A percentile compares a stretch with the other conserved stretches of the same genome.
phyloP scores from a whole-genome alignment of 2,329 filamentous ascomycete species.

The Exophiala calicioides region DNA sequence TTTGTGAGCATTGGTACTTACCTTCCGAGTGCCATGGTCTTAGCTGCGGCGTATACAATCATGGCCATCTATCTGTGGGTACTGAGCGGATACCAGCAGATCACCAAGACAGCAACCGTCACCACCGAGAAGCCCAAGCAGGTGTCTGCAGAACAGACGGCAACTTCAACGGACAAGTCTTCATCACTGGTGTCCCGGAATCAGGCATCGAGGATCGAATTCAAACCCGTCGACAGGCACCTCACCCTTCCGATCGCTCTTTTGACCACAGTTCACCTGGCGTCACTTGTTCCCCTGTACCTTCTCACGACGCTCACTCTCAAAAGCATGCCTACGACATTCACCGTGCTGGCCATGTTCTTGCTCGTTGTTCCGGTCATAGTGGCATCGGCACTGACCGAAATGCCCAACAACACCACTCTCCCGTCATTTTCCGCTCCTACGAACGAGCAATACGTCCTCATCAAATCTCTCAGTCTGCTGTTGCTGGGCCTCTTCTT shows the following conservation, averaged over 20 bases:
- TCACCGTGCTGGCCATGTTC: conserved; percentile 44
- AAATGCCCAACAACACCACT: conserved; percentile 55
- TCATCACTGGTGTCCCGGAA: neutral
- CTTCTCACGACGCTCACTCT: conserved; percentile 64
- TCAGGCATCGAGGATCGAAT: conserved; percentile 13
- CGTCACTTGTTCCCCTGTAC: conserved; percentile 79
- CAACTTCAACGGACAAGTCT: conserved; percentile 8
- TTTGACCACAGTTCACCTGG: conserved; percentile 70
- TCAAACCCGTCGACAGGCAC: conserved; percentile 40
- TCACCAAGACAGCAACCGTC: conserved; percentile 20
- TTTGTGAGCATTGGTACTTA: conserved; percentile 99
- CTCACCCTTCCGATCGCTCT: conserved; percentile 62
- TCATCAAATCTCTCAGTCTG: conserved; percentile 90
- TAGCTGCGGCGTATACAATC: conserved; percentile 92
- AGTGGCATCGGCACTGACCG: conserved; percentile 44
- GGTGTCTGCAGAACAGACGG: conserved; percentile 28
- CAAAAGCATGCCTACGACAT: conserved; percentile 53
- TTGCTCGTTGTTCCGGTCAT: conserved; percentile 51
- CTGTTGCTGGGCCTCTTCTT: conserved; percentile 88
- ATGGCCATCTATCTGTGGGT: conserved; percentile 95
- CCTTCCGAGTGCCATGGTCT: conserved; percentile 92
- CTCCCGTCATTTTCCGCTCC: conserved; percentile 45
- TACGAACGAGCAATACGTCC: conserved; percentile 22
- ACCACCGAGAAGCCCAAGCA: conserved; percentile 37
- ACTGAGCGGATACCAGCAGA: conserved; percentile 66